Evolutionary conservation across 2,329 filamentous ascomycete species (phyloP).

Genomic region (Penicillium thymicola): DNA sequence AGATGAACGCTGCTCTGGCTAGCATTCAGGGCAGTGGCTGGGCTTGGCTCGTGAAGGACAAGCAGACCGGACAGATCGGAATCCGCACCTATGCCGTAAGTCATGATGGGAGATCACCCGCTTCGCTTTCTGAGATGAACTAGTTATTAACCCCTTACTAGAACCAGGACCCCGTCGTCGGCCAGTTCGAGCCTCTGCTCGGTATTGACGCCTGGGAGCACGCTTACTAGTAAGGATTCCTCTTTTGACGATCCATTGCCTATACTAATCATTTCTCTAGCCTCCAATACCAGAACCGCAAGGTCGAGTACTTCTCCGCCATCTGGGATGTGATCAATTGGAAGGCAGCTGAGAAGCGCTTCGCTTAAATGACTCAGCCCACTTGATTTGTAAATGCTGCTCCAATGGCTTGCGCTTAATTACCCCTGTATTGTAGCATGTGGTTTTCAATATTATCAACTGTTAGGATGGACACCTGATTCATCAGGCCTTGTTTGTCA

Average conservation of each 20-base stretch:
- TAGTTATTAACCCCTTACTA: constrained; percentile 22
- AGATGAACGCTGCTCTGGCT: constrained; percentile 62
- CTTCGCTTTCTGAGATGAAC: not conserved
- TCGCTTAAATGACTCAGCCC: constrained; percentile 45
- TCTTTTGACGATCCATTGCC: not conserved
- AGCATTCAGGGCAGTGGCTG: constrained; percentile 65
- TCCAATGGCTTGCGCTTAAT: constrained; percentile 5
- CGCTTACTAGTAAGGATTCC: constrained; percentile 69
- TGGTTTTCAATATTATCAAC: constrained; percentile 8
- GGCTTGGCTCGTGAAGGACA: constrained; percentile 62
- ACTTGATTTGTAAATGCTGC: constrained; percentile 7
- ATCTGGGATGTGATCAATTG: constrained; percentile 97
- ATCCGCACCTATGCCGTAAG: constrained; percentile 63
- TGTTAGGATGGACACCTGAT: not conserved
- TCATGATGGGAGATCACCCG: not conserved
- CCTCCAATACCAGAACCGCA: constrained; percentile 93
- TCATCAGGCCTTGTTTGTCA: too few relatives aligned
- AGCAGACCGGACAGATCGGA: constrained; percentile 54
- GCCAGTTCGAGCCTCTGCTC: constrained; percentile 75
- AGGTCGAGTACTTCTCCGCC: constrained; percentile 90
- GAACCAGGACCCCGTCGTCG: constrained; percentile 87
- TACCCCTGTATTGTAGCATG: constrained; percentile 21
- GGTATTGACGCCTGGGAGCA: constrained; percentile 97
- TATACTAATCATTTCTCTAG: constrained; percentile 35
- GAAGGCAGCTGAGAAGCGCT: constrained; percentile 80